Evolutionary conservation across 768 basidiomycete genomes (phyloP).

Genomic region (Omphalotus guepiniiformis): DNA sequence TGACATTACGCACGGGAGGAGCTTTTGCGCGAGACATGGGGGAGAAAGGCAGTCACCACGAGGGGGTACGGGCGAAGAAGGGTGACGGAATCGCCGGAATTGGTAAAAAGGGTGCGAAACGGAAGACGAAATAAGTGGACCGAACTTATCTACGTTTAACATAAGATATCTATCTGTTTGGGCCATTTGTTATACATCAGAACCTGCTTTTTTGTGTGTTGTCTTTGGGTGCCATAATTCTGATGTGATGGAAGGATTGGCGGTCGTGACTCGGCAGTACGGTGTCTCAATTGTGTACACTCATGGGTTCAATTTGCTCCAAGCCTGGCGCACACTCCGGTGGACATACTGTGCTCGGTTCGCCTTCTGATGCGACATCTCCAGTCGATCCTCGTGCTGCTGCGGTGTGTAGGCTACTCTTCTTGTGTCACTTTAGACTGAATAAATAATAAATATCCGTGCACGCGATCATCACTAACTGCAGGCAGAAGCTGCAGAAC

Average conservation of each 20-base stretch:
- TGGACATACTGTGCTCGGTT: slow-evolving; percentile 46
- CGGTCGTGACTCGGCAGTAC: not conserved
- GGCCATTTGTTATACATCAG: not conserved
- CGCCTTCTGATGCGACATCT: slow-evolving; percentile 25
- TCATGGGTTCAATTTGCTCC: slow-evolving; percentile 60
- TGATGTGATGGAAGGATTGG: not conserved
- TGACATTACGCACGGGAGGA: slow-evolving; percentile 26
- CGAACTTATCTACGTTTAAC: slow-evolving; percentile 1
- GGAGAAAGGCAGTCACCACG: slow-evolving; percentile 35
- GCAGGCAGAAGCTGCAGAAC: slow-evolving; percentile 55
- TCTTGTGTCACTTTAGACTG: not conserved
- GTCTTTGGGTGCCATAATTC: not conserved
- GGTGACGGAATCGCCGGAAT: slow-evolving; percentile 50
- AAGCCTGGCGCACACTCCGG: slow-evolving; percentile 41
- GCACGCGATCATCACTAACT: too few species aligned
- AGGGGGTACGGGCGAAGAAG: slow-evolving; percentile 65
- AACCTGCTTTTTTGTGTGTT: not conserved
- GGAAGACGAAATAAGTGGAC: slow-evolving; percentile 23
- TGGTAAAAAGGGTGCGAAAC: slow-evolving; percentile 38
- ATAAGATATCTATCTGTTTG: not conserved
- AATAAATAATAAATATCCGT: not conserved
- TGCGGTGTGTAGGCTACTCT: slow-evolving; percentile 23
- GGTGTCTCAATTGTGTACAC: not conserved
- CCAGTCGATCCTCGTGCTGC: slow-evolving; percentile 45
- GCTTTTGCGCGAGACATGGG: slow-evolving; percentile 62